A percentile compares a stretch with the other conserved stretches of the same genome.
Evolutionary conservation across 2,329 filamentous ascomycete species (phyloP).

Genomic region (Colletotrichum sp.): DNA sequence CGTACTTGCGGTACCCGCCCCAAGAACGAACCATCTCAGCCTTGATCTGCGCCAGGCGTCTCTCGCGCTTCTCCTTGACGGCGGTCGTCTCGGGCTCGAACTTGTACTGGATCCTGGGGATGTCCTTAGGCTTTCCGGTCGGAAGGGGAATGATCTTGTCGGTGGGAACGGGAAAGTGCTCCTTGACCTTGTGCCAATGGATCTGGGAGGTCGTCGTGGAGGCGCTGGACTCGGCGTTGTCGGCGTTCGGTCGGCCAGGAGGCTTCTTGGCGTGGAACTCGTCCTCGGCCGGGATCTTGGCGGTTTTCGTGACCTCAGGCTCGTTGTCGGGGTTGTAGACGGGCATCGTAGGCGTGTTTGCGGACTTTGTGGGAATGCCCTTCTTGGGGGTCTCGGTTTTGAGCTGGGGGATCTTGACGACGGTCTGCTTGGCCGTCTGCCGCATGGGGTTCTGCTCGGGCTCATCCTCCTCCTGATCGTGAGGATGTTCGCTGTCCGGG

Average conservation of each 20-base stretch:
- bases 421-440: constrained; percentile 17
- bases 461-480: constrained; percentile 15
- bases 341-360: constrained; percentile 3
- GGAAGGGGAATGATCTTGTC: constrained; percentile 79
- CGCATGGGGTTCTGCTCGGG: constrained; percentile 17
- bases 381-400: constrained; percentile 13
- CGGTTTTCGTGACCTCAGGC: constrained; percentile 7
- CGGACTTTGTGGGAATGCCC: constrained; percentile 1
- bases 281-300: not conserved
- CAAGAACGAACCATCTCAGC: constrained; percentile 80
- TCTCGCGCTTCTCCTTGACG: constrained; percentile 65
- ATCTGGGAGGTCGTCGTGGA: constrained; percentile 32
- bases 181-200: constrained; percentile 77
- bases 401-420: constrained; percentile 17
- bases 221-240: constrained; percentile 25
- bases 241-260: constrained; percentile 21
- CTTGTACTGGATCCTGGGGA: constrained; percentile 78
- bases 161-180: constrained; percentile 78
- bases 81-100: constrained; percentile 71
- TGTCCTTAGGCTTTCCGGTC: constrained; percentile 68
- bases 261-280: constrained; percentile 25
- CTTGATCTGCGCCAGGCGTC: constrained; percentile 71
- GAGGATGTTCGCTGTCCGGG: constrained; percentile 15
- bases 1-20: constrained; percentile 79
- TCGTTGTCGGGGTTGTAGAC: constrained; percentile 6